Evolutionary conservation across 148 eudicot species (phyloP).

Genomic region (Cornus controversa): DNA sequence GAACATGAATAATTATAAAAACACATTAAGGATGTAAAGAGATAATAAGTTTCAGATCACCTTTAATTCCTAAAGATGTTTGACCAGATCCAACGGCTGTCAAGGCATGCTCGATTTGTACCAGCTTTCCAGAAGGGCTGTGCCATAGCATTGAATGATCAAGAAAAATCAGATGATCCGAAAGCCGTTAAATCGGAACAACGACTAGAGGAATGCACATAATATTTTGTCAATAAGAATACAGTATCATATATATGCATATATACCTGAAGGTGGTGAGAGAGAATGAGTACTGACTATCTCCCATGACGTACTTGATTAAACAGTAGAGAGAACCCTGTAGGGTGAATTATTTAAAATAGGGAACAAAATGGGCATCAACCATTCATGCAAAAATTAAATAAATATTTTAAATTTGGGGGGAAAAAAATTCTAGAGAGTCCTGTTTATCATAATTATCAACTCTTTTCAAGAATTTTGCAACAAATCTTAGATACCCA

Average conservation of each 20-base stretch:
- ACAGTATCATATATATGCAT: neutral
- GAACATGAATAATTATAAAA: neutral
- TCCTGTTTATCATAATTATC: neutral
- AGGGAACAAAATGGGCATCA: neutral
- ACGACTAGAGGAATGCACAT: neutral
- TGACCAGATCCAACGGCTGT: conserved; percentile 98
- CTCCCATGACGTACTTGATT: conserved; percentile 58
- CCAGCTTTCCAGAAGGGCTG: conserved; percentile 96
- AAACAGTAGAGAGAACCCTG: conserved; percentile 7
- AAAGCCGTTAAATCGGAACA: too few relatives aligned
- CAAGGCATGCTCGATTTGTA: conserved; percentile 93
- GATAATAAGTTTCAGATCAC: conserved; percentile 21
- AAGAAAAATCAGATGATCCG: neutral
- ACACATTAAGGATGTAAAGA: neutral
- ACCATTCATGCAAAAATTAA: too few relatives aligned
- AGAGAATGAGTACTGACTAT: conserved; percentile 94
- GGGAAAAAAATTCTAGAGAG: neutral
- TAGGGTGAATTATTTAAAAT: neutral
- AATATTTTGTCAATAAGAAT: neutral
- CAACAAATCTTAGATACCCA: neutral
- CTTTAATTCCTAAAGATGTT: conserved; percentile 97
- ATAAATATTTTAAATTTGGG: too few relatives aligned
- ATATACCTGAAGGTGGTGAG: conserved; percentile 91
- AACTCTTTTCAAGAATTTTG: neutral
- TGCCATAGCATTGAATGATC: neutral